Evolutionary conservation across 2,329 filamentous ascomycete species (phyloP), one percentile per base, ranked within the genome.

Genomic region (Ophiostoma tasmaniense): DNA sequence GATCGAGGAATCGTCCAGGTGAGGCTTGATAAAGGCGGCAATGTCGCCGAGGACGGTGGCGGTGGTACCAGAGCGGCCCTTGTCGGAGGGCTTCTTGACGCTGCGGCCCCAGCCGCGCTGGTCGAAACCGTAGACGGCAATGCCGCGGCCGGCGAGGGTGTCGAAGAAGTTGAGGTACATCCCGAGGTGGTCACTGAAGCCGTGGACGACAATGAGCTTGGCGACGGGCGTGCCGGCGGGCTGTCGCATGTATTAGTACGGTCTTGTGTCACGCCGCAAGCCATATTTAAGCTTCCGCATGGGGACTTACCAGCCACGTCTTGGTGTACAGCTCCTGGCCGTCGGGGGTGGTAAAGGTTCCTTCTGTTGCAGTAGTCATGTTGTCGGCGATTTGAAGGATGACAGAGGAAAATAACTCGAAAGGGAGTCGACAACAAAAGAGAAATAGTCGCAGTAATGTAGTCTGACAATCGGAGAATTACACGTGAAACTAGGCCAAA

Each of bases 61-160:
- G 1, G 93, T 96, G 7, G 89, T 84, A 7, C 93, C 93, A 1
- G 90, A 91, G 68, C 87, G 81, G 66, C 93, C 93, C 74, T 82
- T 84, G 71, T 94, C 84, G 14, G 84, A 78, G 28, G 85, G 80
- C 67, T 81, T 83, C 50, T 79, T 82, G 28, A 89, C 90, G 68
- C 87, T 90, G 69, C 86, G 88, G 71, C 93, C 93, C 93, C 93
- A 97, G 77, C 93, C 93, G 77, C 87, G 88, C 81, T 97, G 93
- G 78, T 97, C 93, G 77, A 93, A 91, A 71, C 87, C 84, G 75
- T 90, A 86, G 65, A 92, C 85, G 75, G 91, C 87, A 74, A 97
- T 93, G 71, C 90, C 91, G 68, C 84, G 84, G 13, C 82, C 80
- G 28, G 90, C 89, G 65, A 97, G 84, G 17, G 80, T 81, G 6